Base-by-base conservation (phyloP, 768 basidiomycete genomes). In the Lepiota venenata region DNA sequence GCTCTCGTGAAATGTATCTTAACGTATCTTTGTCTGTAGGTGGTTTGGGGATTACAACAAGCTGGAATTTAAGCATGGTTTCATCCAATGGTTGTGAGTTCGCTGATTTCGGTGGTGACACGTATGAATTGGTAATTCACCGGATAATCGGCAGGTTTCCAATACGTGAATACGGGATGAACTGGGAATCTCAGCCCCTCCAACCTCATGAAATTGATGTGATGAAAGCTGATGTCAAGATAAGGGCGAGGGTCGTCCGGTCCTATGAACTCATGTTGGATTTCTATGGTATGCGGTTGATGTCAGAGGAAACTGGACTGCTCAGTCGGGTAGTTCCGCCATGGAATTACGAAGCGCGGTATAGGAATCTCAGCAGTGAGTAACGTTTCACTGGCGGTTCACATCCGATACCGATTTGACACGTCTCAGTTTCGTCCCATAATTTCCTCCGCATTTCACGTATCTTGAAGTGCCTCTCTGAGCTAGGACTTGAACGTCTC, bases 31-130 rank as follows among this genome's bases (percentile, higher is more conserved):
- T 16, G 40, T 27, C 27, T 20, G 32, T 50, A 89, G 88, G 60
- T 91, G 87, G 86, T 61, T 74, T 51, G 82, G 81, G 4, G 75
- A 89, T 61, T 85, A 85, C 59, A 62, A 68, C 27, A 79, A 72
- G 56, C 72, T 91, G 27, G 89, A 91, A 65, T 66, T 71, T 58
- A 82, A 83, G 54, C 89, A 91, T 61, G 83, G 82, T 1, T 90
- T 79, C 64, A 85, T 91, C 41, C 88, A 91, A 63, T 91, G 89
- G 88, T 66, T 91, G 84, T 89, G 69, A 62, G 87, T 71, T 63
- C 18, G 3, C 25, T 43, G 49, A 48, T 16, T 41, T 37, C 8
- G 10, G 32, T 22, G 12, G 7, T 9, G 39, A 11, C n/a, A 16
- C 16, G 16, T 14, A 16, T 51, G 41, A 9, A 43, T 32, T 9